These are phyloP conservation scores for Aspergillus japonicus DNA, from an alignment of 2,329 filamentous ascomycete genomes.

Conservation along the genomic window DNA sequence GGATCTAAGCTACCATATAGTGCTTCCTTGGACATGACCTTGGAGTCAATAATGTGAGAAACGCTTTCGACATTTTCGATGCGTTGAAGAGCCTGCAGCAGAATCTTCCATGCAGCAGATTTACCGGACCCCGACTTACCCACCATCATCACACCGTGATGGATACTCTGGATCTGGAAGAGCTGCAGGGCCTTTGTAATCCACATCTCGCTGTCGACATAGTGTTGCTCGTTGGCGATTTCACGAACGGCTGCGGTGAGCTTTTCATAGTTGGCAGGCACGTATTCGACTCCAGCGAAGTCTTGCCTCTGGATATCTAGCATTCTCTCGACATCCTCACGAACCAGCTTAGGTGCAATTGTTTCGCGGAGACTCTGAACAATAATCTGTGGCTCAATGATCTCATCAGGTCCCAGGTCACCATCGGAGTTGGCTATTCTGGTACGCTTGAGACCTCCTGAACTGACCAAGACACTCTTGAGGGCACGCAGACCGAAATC, in stretches of 20 bases:
- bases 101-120: conserved; percentile 87
- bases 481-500: conserved; percentile 96
- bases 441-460: conserved; percentile 88
- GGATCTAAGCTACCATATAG: conserved; percentile 94
- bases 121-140: conserved; percentile 97
- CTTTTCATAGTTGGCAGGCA: conserved; percentile 79
- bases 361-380: conserved; percentile 98
- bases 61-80: conserved; percentile 92
- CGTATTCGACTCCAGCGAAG: conserved; percentile 91
- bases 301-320: conserved; percentile 75
- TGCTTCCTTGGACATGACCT: conserved; percentile 99
- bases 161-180: conserved; percentile 95
- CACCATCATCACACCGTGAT: conserved; percentile 99
- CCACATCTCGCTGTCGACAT: conserved; percentile 91
- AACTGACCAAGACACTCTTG: conserved; percentile 98
- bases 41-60: conserved; percentile 96
- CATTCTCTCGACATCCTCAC: conserved; percentile 87
- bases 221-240: conserved; percentile 78
- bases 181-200: conserved; percentile 96
- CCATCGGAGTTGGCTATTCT: conserved; percentile 63
- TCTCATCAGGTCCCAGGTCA: conserved; percentile 62
- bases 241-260: conserved; percentile 78
- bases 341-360: conserved; percentile 95
- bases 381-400: conserved; percentile 93
- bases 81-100: conserved; percentile 85